Base-by-base conservation (phyloP, 2,329 filamentous ascomycete species). In the Aspergillus sp. region DNA sequence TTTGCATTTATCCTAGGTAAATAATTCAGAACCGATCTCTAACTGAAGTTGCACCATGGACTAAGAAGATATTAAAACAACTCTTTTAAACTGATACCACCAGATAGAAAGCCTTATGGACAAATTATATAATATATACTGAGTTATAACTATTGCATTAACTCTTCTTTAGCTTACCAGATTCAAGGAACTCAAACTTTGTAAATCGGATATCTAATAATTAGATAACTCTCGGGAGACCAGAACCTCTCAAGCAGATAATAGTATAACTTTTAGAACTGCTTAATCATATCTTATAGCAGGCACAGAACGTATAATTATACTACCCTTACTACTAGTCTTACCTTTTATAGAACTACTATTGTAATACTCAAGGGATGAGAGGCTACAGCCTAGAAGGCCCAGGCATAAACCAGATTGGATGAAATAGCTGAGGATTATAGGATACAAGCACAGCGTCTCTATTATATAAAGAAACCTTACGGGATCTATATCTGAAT, bases 81-180 rank as follows among this genome's bases (percentile, higher is more conserved):
- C 47, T 39, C 47, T 49, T 49, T 49, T 49, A 37, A 49, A 49
- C 30, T 17, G 47, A 49, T 49, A 4, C 17, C 47, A 49, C 47
- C 47, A 49, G 33, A 39, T 49, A 39, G 47, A 49, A 49, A 39
- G 30, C 47, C 47, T 39, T 39, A 22, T 49, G 17, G 24, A 42
- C 40, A 42, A 42, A 22, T 49, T 49, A 24, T 39, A 49, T 9
- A 8, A 49, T 49, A 17, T 49, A 7, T 13, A 30, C 47, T 49
- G 47, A 49, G 30, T 49, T 49, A n/a, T 22, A 48, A 48, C 24
- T 48, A 49, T 49, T 39, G 17, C 33, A 22, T 49, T n/a, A 49
- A 49, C 30, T 49, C 47, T 49, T 49, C 47, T 49, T 49, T 49
- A 47, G 47, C 30, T 49, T 49, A 49, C 47, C 30, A 37, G 8